Conservation (phyloP, 2,329 filamentous ascomycete species). For the Botrytis squamosa region DNA sequence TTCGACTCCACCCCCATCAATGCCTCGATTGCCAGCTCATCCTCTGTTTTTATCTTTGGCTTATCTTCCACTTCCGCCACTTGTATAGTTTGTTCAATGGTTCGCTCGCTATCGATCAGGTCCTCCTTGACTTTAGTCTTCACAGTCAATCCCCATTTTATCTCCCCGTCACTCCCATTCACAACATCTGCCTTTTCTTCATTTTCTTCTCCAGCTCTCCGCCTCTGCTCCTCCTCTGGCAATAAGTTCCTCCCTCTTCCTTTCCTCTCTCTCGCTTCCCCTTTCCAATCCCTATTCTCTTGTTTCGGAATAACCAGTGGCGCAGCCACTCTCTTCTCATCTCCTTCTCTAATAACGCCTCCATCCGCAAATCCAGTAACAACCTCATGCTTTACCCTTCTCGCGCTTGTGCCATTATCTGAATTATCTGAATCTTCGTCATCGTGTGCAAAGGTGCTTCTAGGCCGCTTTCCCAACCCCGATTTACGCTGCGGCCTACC, state of each 20-base stretch:
- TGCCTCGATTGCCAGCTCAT: conserved; percentile 67
- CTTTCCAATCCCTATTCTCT: conserved; percentile 62
- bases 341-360: conserved; percentile 43
- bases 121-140: conserved; percentile 42
- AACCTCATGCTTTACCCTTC: conserved; percentile 43
- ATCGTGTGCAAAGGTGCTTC: conserved; percentile 53
- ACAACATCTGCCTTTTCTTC: conserved; percentile 39
- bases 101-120: conserved; percentile 30
- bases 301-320: conserved; percentile 57
- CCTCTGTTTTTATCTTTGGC: conserved; percentile 44
- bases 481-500: conserved; percentile 32
- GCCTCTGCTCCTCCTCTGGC: conserved; percentile 53
- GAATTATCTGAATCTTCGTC: conserved; percentile 52
- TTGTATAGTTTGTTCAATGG: conserved; percentile 18
- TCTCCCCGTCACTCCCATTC: conserved; percentile 43
- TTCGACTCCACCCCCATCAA: conserved; percentile 57
- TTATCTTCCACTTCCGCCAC: conserved; percentile 34
- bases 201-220: conserved; percentile 40
- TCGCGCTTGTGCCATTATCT: conserved; percentile 47
- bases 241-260: conserved; percentile 56
- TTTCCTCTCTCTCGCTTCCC: conserved; percentile 46
- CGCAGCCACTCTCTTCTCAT: conserved; percentile 31
- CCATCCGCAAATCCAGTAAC: conserved; percentile 53
- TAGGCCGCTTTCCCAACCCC: conserved; percentile 44
- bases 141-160: conserved; percentile 50